phyloP scores from a whole-genome alignment of 2,329 filamentous ascomycete species.

The Alternaria sp. region DNA sequence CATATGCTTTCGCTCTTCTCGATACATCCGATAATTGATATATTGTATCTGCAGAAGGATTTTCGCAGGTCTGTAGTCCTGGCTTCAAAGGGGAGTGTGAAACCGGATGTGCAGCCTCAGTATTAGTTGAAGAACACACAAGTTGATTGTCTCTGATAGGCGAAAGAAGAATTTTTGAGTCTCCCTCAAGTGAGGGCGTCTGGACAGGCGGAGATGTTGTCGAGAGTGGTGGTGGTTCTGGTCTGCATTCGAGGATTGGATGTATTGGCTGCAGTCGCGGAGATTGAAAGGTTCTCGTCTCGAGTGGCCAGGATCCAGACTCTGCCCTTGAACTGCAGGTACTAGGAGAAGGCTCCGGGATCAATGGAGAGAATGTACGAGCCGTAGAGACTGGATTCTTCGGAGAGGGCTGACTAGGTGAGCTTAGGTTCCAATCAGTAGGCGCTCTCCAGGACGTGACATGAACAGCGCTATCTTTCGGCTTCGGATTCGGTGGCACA shows the following conservation, averaged over 20 bases:
- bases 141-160: background rate
- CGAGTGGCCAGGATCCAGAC: constrained; percentile 17
- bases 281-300: constrained; percentile 13
- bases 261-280: constrained; percentile 31
- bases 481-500: constrained; percentile 4
- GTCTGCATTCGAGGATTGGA: constrained; percentile 16
- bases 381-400: constrained; percentile 9
- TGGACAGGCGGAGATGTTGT: constrained; percentile 27
- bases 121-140: background rate
- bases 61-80: background rate
- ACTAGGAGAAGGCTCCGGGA: constrained; percentile 44
- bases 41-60: constrained; percentile 7
- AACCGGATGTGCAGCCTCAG: background rate
- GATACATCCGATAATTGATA: constrained; percentile 27
- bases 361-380: constrained; percentile 36
- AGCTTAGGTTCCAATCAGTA: constrained; percentile 31
- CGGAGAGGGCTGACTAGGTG: constrained; percentile 9
- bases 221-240: constrained; percentile 30
- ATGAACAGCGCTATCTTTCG: constrained; percentile 15
- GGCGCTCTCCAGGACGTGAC: constrained; percentile 40
- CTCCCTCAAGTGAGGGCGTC: background rate
- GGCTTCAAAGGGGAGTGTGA: background rate
- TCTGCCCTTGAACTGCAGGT: constrained; percentile 22
- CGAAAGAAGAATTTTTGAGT: background rate
- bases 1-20: constrained; percentile 35